Evolutionary conservation across 106 monocot genomes (phyloP).

Genomic region (Apostasia shenzhenica): DNA sequence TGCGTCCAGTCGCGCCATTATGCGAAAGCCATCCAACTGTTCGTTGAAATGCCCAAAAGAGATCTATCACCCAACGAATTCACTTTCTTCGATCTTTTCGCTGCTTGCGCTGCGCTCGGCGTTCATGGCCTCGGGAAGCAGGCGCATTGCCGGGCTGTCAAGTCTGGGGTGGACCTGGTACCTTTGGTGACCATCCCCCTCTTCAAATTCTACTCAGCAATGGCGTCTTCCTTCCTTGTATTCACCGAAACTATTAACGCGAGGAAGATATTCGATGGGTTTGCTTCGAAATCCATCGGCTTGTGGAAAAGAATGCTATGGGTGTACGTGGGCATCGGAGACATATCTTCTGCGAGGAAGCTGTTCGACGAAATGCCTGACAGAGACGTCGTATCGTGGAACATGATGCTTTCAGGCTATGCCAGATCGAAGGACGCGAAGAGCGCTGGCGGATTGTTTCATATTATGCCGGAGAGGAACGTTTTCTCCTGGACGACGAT

Average conservation of each 20-base stretch:
- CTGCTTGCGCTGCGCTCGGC: constrained; percentile 10
- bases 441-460: constrained; percentile 11
- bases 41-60: constrained; percentile 17
- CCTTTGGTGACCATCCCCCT: constrained; percentile 7
- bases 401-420: constrained; percentile 21
- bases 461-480: constrained; percentile 9
- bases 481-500: constrained; percentile 18
- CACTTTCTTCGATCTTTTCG: constrained; percentile 20
- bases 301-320: constrained; percentile 22
- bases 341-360: constrained; percentile 8
- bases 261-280: constrained; percentile 17
- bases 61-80: constrained; percentile 13
- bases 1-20: constrained; percentile 11
- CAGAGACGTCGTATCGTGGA: constrained; percentile 29
- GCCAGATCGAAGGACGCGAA: constrained; percentile 2
- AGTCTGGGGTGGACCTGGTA: constrained; percentile 3
- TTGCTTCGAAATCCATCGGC: constrained; percentile 6
- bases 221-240: neutral
- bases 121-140: constrained; percentile 8
- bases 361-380: constrained; percentile 26
- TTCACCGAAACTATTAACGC: constrained; percentile 1
- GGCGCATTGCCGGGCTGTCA: constrained; percentile 15
- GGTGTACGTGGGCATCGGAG: constrained; percentile 11
- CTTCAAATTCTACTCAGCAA: constrained; percentile 12
- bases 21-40: constrained; percentile 7